Percentiles rank a stretch among this genome's conserved stretches.
Evolutionary conservation across 805 yeast genomes (phyloP).

Genomic region (Candida hungchunana): DNA sequence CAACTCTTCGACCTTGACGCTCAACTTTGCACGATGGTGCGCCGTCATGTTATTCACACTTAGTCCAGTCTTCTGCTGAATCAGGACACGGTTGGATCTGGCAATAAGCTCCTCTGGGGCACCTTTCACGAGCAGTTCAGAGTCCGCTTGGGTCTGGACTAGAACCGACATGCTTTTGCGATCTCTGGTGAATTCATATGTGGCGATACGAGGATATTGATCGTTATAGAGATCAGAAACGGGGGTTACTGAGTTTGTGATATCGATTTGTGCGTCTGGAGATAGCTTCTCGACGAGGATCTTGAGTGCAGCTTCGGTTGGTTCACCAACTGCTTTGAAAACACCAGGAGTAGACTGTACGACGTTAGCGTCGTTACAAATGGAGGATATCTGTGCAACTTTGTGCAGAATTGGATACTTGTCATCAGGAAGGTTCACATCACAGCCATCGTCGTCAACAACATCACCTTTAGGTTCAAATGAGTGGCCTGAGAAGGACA

Average conservation of each 20-base stretch:
- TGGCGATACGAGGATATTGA: slow-evolving; percentile 30
- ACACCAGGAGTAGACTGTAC: slow-evolving; percentile 30
- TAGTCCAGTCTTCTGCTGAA: slow-evolving; percentile 23
- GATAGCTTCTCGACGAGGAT: slow-evolving; percentile 34
- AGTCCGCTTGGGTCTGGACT: slow-evolving; percentile 26
- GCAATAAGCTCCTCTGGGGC: slow-evolving; percentile 49
- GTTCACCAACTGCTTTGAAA: slow-evolving; percentile 41
- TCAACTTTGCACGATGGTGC: slow-evolving; percentile 30
- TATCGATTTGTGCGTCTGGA: slow-evolving; percentile 29
- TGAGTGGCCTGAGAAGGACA: slow-evolving; percentile 37
- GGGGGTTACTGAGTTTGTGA: slow-evolving; percentile 25
- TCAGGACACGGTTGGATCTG: slow-evolving; percentile 37
- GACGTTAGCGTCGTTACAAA: slow-evolving; percentile 37
- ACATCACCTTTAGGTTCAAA: slow-evolving; percentile 28
- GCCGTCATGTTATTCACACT: slow-evolving; percentile 28
- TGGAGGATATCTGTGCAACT: slow-evolving; percentile 27
- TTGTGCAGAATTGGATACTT: slow-evolving; percentile 31
- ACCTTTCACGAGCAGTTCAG: slow-evolving; percentile 43
- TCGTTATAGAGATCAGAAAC: slow-evolving; percentile 23
- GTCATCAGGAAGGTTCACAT: slow-evolving; percentile 32
- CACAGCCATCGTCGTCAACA: slow-evolving; percentile 23
- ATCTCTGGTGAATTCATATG: slow-evolving; percentile 44
- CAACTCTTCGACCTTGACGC: slow-evolving; percentile 34
- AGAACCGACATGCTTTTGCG: slow-evolving; percentile 52
- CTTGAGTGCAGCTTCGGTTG: slow-evolving; percentile 52